Evolutionary conservation across 2,329 filamentous ascomycete genomes (phyloP), one percentile per base, ranked within the genome.

Genomic region (Trichoderma hamatum): DNA sequence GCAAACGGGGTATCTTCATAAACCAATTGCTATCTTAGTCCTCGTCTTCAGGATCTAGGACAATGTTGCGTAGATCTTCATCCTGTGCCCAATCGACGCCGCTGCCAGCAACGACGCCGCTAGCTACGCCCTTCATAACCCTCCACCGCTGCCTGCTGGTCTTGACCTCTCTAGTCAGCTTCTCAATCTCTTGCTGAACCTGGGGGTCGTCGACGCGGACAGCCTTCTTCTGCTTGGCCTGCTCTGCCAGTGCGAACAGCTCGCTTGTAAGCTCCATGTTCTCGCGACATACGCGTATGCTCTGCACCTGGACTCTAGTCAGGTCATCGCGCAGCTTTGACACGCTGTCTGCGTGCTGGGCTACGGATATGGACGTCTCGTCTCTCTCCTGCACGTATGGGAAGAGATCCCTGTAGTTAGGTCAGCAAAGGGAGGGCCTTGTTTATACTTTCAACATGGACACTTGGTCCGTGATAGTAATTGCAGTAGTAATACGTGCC

Each of bases 11-110:
- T 39, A 24, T 34, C 43, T 32, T 59, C 19, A 49, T 11, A 32
- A 21, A 14, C 43, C 24, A 32, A 32, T 43, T 19, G 24, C 43
- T 36, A 28, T 56, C 19, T 62, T 70, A 76, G 66, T 80, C 77
- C 60, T 84, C 82, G 71, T 80, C 78, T 71, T 90, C 88, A 13
- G 84, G 81, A 75, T 92, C 93, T 71, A 96, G 82, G 30, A 97
- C 92, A 70, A 95, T 83, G 62, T 88, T 86, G 69, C 87, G 84
- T 71, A 97, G 81, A 70, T 83, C 84, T 63, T 89, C 85, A 78
- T 96, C 89, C 51, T 86, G 82, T 14, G 88, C 89, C 93, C 93
- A 97, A 75, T 96, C 89, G 66, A 96, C 84, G 58, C 93, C 93
- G 78, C 93, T 96, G 3, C 92, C 92, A 5, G 89, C 92, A 58